A percentile compares a stretch with the other conserved stretches of the same genome.
These are phyloP conservation scores for Lentinula sp. DNA, from an alignment of 768 basidiomycete genomes.

Conservation along the genomic window DNA sequence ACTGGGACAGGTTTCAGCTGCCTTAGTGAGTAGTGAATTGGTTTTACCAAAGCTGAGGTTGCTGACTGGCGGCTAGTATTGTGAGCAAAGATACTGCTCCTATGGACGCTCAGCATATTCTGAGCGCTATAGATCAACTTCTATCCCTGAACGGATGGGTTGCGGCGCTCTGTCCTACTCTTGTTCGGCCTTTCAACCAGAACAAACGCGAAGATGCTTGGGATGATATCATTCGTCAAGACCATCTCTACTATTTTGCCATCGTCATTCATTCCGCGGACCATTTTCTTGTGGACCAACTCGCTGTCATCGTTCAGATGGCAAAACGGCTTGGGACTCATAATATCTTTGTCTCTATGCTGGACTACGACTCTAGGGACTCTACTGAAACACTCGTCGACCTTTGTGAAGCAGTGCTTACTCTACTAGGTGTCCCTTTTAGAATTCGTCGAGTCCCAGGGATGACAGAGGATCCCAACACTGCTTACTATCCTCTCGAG, in stretches of 20 bases:
- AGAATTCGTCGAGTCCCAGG: conserved; percentile 86
- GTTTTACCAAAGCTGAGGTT: neutral
- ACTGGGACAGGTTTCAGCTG: conserved; percentile 88
- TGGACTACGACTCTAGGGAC: conserved; percentile 94
- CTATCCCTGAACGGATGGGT: conserved; percentile 99
- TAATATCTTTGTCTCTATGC: conserved; percentile 95
- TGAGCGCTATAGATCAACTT: conserved; percentile 86
- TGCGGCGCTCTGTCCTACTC: conserved; percentile 88
- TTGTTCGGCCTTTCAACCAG: conserved; percentile 92
- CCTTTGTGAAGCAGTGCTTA: conserved; percentile 92
- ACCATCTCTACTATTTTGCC: conserved; percentile 90
- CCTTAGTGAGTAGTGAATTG: conserved; percentile 65
- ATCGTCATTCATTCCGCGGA: conserved; percentile 97
- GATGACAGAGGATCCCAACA: conserved; percentile 85
- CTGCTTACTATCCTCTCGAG: conserved; percentile 93
- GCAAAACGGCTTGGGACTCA: conserved; percentile 83
- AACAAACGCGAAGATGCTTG: conserved; percentile 82
- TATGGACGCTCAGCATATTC: conserved; percentile 85
- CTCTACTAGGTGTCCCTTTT: conserved; percentile 88
- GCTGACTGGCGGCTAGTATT: conserved; percentile 45
- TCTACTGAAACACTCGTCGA: conserved; percentile 93
- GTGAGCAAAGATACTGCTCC: conserved; percentile 76
- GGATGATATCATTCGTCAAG: conserved; percentile 78
- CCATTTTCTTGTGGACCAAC: conserved; percentile 97
- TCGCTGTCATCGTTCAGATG: conserved; percentile 96